phyloP scores from a whole-genome alignment of 495 filamentous ascomycete genomes.

The Bacidia gigantensis region DNA sequence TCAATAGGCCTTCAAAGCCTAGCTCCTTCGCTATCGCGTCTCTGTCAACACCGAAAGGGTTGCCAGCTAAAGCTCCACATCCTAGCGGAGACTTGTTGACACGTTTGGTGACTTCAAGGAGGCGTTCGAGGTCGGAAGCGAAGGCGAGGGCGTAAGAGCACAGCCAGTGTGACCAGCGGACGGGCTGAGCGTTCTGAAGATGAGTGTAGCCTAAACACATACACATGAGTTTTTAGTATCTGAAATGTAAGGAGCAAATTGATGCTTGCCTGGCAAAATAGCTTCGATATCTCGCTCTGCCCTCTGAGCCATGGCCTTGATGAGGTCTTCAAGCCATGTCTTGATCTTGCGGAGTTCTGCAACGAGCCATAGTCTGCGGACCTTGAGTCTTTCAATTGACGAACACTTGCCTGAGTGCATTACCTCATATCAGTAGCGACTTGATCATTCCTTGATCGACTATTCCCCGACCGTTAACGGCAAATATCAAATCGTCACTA shows the following conservation, averaged over 20 bases:
- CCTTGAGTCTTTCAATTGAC: not conserved
- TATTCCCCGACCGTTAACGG: not conserved
- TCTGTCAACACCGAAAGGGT: slow-evolving; percentile 83
- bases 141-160: slow-evolving; percentile 68
- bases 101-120: slow-evolving; percentile 58
- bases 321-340: slow-evolving; percentile 48
- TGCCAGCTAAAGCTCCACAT: slow-evolving; percentile 79
- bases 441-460: slow-evolving; percentile 78
- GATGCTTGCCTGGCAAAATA: slow-evolving; percentile 33
- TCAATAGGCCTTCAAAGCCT: slow-evolving; percentile 67
- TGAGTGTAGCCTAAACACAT: slow-evolving; percentile 78
- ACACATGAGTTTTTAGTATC: too few species aligned
- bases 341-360: slow-evolving; percentile 65
- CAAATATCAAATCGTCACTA: not conserved
- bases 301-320: slow-evolving; percentile 56
- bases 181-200: slow-evolving; percentile 79
- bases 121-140: slow-evolving; percentile 60
- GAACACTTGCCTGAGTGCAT: not conserved
- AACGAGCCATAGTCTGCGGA: slow-evolving; percentile 54
- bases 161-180: slow-evolving; percentile 82
- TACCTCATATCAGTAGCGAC: slow-evolving; percentile 70
- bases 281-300: slow-evolving; percentile 67
- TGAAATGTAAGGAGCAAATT: not conserved
- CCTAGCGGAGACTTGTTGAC: slow-evolving; percentile 74
- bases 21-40: slow-evolving; percentile 77